These are phyloP conservation scores for Candida rishiriensis DNA, from an alignment of 805 yeast genomes.

Conservation along the genomic window DNA sequence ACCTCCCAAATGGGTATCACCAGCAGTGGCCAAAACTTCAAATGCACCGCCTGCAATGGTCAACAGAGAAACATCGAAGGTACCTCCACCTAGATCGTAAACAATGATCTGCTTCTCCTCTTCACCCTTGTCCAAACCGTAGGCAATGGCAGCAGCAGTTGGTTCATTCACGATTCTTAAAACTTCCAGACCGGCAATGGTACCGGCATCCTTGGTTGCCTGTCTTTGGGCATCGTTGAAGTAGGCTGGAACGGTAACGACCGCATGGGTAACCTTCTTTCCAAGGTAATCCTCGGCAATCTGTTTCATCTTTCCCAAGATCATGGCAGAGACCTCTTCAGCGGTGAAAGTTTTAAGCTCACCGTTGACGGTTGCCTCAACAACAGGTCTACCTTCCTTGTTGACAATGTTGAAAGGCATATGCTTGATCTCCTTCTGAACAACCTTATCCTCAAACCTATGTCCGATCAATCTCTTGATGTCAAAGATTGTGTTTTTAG, in stretches of 20 bases:
- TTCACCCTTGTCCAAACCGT: conserved; percentile 80
- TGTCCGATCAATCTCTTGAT: conserved; percentile 93
- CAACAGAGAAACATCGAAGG: conserved; percentile 77
- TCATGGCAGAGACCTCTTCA: conserved; percentile 93
- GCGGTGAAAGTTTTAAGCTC: conserved; percentile 85
- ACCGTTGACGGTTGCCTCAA: conserved; percentile 84
- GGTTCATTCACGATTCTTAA: conserved; percentile 91
- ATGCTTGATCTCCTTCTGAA: conserved; percentile 75
- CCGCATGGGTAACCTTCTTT: conserved; percentile 79
- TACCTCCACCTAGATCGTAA: conserved; percentile 97
- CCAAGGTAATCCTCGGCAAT: conserved; percentile 92
- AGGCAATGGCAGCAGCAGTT: conserved; percentile 97
- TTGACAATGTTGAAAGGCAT: conserved; percentile 81
- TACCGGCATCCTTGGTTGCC: conserved; percentile 92
- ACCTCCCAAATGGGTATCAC: conserved; percentile 83
- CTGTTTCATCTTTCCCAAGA: conserved; percentile 84
- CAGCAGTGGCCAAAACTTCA: conserved; percentile 79
- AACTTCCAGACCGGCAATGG: conserved; percentile 84
- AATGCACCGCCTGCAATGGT: conserved; percentile 79
- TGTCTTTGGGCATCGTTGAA: conserved; percentile 93
- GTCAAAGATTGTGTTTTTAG: conserved; percentile 87
- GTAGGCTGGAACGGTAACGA: conserved; percentile 90
- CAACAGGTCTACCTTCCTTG: conserved; percentile 80
- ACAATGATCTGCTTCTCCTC: conserved; percentile 88
- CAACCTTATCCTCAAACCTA: conserved; percentile 75